These are phyloP conservation scores for Paecilomyces formosus DNA, from an alignment of 2,329 filamentous ascomycete species.

Conservation along the genomic window DNA sequence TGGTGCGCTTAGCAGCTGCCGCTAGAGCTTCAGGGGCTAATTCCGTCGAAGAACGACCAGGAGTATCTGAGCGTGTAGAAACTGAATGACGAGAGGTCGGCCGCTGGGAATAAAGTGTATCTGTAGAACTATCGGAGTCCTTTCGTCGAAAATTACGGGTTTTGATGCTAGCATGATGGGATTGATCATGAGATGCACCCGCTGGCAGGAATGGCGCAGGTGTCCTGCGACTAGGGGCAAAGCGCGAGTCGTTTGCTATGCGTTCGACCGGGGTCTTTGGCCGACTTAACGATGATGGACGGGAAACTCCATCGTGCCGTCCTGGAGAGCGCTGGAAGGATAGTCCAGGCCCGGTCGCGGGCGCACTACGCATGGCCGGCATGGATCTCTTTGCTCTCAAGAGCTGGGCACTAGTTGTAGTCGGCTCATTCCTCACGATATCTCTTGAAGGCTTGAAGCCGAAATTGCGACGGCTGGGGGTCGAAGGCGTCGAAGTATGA, in stretches of 20 bases:
- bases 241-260: constrained; percentile 27
- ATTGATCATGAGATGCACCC: constrained; percentile 64
- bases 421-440: constrained; percentile 37
- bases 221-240: constrained; percentile 46
- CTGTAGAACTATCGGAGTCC: constrained; percentile 65
- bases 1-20: constrained; percentile 57
- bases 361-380: constrained; percentile 46
- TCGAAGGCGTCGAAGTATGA: constrained; percentile 49
- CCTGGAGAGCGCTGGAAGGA: constrained; percentile 31
- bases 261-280: constrained; percentile 68
- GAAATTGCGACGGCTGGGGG: constrained; percentile 55
- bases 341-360: constrained; percentile 20
- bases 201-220: constrained; percentile 72
- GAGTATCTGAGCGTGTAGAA: constrained; percentile 40
- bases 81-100: constrained; percentile 33
- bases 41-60: constrained; percentile 38
- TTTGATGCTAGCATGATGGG: constrained; percentile 71
- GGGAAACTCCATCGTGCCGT: constrained; percentile 27
- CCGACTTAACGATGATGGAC: constrained; percentile 33
- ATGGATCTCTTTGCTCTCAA: constrained; percentile 55
- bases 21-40: constrained; percentile 44
- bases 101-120: constrained; percentile 36
- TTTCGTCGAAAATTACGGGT: constrained; percentile 66
- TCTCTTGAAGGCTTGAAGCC: constrained; percentile 34
- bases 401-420: constrained; percentile 47